phyloP scores from a whole-genome alignment of 2,329 filamentous ascomycete species.

The Neurospora crassa region DNA sequence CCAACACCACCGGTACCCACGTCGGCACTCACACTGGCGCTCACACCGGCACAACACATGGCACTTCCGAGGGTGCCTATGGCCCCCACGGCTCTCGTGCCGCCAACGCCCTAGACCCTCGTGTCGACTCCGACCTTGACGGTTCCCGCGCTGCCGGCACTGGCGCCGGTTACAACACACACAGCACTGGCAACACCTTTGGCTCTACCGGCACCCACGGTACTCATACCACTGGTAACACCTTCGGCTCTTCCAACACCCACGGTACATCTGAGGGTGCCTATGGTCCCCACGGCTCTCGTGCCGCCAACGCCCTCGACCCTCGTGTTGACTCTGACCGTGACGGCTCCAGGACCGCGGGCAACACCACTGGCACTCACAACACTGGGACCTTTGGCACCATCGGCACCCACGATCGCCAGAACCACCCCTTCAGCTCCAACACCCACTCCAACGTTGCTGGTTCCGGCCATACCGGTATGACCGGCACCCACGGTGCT shows the following conservation, averaged over 20 bases:
- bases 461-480: slow-evolving; percentile 11
- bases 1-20: slow-evolving; percentile 1
- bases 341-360: slow-evolving; percentile 19
- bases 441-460: slow-evolving; percentile 7
- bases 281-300: slow-evolving; percentile 29
- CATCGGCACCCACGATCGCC: slow-evolving; percentile 26
- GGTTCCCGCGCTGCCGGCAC: slow-evolving; percentile 21
- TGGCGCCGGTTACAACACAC: background rate
- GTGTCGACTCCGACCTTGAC: slow-evolving; percentile 26
- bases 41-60: slow-evolving; percentile 4
- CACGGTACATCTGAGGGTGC: slow-evolving; percentile 17
- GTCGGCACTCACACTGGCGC: background rate
- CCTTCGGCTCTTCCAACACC: slow-evolving; percentile 1
- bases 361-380: slow-evolving; percentile 17
- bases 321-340: slow-evolving; percentile 39
- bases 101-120: slow-evolving; percentile 24
- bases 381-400: slow-evolving; percentile 23
- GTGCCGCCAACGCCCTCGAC: slow-evolving; percentile 36
- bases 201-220: slow-evolving; percentile 1
- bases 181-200: background rate
- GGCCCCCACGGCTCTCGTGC: slow-evolving; percentile 23
- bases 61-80: slow-evolving; percentile 9
- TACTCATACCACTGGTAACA: slow-evolving; percentile 7
- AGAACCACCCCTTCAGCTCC: slow-evolving; percentile 5
- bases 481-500: slow-evolving; percentile 15